Conservation (phyloP, 768 basidiomycete species). For the Tricholoma sp. region DNA sequence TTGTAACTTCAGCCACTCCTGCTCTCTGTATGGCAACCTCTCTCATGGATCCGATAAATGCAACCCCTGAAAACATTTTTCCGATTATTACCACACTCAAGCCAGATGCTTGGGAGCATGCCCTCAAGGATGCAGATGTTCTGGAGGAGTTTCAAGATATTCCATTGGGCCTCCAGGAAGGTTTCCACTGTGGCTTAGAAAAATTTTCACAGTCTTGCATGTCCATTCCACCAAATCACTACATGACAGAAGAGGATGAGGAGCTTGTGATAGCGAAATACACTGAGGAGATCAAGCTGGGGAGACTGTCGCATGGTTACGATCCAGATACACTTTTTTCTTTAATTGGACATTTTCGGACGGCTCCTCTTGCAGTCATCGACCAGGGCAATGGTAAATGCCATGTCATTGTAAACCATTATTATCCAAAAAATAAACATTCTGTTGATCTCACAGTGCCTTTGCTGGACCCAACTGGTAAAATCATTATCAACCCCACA, state of each 20-base stretch:
- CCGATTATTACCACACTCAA: not conserved
- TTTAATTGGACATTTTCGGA: not conserved
- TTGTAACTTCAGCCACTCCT: no score
- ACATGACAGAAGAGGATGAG: not conserved
- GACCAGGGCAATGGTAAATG: not conserved
- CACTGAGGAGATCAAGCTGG: not conserved
- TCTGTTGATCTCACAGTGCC: not conserved
- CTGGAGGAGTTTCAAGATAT: not conserved
- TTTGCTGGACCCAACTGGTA: not conserved
- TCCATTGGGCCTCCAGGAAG: not conserved
- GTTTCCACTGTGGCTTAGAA: constrained; percentile 1
- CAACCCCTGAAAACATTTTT: no score
- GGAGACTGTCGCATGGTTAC: not conserved
- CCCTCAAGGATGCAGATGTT: not conserved
- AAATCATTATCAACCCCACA: not conserved
- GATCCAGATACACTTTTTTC: not conserved
- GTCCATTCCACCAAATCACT: constrained; percentile 1
- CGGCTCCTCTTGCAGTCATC: not conserved
- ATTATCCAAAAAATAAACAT: not conserved
- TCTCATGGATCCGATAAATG: no score
- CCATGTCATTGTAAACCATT: constrained; percentile 1
- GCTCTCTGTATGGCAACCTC: no score
- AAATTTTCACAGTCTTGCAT: not conserved
- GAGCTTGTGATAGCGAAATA: not conserved
- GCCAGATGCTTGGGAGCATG: not conserved